These are phyloP conservation scores for Boechera divaricarpa DNA, from an alignment of 345 rosid genomes.

Conservation along the genomic window DNA sequence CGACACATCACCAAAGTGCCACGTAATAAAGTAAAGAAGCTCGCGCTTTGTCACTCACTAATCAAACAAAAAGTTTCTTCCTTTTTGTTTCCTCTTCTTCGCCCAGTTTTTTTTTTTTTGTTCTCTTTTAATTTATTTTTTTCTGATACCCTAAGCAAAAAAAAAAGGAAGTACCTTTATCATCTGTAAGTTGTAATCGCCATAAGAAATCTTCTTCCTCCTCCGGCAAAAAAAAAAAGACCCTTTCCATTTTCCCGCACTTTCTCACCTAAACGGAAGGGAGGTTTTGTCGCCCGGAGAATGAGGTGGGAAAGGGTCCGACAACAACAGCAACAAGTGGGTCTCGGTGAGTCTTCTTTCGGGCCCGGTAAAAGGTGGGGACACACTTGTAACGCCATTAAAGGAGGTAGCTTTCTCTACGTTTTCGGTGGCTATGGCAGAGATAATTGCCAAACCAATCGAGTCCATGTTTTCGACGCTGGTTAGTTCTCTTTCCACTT, in stretches of 20 bases:
- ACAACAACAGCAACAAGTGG: slow-evolving; percentile 45
- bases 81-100: slow-evolving; percentile 23
- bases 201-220: slow-evolving; percentile 31
- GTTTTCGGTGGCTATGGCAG: slow-evolving; percentile 92
- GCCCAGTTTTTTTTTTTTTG: background rate
- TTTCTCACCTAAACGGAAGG: slow-evolving; percentile 40
- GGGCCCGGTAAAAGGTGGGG: slow-evolving; percentile 99
- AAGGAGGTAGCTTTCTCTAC: slow-evolving; percentile 86
- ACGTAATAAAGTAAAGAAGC: slow-evolving; percentile 27
- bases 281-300: slow-evolving; percentile 36
- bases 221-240: background rate
- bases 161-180: slow-evolving; percentile 37
- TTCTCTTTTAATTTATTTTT: background rate
- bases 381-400: slow-evolving; percentile 90
- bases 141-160: slow-evolving; percentile 34
- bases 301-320: slow-evolving; percentile 90
- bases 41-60: slow-evolving; percentile 36
- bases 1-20: slow-evolving; percentile 34
- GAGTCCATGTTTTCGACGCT: slow-evolving; percentile 90
- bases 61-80: background rate
- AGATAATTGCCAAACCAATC: slow-evolving; percentile 97
- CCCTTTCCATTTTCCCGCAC: slow-evolving; percentile 46
- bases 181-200: slow-evolving; percentile 39
- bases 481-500: slow-evolving; percentile 53
- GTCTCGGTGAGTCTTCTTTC: slow-evolving; percentile 46